Conservation (phyloP, 208 protist genomes). For the Acanthamoeba quina region DNA sequence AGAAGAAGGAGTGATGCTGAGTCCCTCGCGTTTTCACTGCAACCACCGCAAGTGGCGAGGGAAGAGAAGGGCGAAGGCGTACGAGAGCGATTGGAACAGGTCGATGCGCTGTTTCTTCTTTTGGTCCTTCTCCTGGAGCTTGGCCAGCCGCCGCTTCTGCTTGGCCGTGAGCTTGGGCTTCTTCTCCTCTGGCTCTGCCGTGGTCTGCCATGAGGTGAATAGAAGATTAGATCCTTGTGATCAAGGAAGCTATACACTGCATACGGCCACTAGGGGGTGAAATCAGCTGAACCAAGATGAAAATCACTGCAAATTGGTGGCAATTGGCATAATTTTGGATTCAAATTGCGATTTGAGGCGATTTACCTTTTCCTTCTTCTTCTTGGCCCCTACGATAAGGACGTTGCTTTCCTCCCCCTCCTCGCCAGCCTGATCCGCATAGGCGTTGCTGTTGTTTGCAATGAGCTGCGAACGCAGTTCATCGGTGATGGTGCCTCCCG, state of each 20-base stretch:
- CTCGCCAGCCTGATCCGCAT: not conserved
- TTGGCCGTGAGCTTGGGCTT: constrained; percentile 53
- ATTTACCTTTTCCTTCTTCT: constrained; percentile 41
- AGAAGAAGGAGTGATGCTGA: not conserved
- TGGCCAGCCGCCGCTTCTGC: constrained; percentile 25
- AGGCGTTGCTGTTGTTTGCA: constrained; percentile 18
- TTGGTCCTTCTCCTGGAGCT: constrained; percentile 56
- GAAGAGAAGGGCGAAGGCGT: not conserved
- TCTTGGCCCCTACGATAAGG: constrained; percentile 15
- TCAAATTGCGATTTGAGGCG: not conserved
- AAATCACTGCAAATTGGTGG: not conserved
- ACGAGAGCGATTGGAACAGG: constrained; percentile 59
- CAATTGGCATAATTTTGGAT: not conserved
- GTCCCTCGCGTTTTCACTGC: not conserved
- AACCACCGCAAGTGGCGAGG: not conserved
- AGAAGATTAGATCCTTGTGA: not conserved
- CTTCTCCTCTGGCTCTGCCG: constrained; percentile 1
- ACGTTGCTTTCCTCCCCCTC: constrained; percentile 40
- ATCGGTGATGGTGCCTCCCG: not conserved
- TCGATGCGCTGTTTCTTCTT: constrained; percentile 40
- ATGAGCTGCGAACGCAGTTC: constrained; percentile 17
- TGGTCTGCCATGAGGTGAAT: not conserved
- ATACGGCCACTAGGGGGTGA: not conserved
- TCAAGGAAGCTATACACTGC: not conserved
- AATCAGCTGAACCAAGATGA: not conserved